Evolutionary conservation across 1,284 basidiomycete genomes (phyloP).

Genomic region (Limonomyces culmigenus): DNA sequence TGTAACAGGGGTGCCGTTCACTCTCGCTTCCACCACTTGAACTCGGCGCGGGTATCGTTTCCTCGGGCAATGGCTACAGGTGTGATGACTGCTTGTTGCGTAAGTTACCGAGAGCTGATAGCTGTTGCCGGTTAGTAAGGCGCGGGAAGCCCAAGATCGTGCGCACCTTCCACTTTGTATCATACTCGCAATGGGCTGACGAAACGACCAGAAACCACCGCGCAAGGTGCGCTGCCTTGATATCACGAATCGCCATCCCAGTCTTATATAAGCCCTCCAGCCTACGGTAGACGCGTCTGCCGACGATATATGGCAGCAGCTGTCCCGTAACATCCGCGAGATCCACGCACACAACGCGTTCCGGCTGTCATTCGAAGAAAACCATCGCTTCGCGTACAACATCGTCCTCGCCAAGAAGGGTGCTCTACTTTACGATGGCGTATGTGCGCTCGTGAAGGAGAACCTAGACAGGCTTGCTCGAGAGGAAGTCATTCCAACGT

Average conservation of each 20-base stretch:
- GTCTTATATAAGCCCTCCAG: conserved; percentile 1
- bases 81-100: no score
- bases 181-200: no score
- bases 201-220: conserved; percentile 46
- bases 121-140: no score
- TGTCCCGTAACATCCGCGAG: conserved; percentile 78
- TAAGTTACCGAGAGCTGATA: no score
- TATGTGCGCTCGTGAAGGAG: conserved; percentile 62
- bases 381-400: conserved; percentile 88
- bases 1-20: no score
- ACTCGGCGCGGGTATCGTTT: no score
- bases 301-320: conserved; percentile 59
- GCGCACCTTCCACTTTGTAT: no score
- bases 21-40: no score
- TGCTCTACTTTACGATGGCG: conserved; percentile 78
- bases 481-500: conserved; percentile 68
- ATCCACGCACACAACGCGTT: conserved; percentile 93
- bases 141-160: no score
- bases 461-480: conserved; percentile 75
- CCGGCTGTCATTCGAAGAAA: conserved; percentile 92
- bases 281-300: conserved; percentile 57
- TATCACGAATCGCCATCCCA: conserved; percentile 3
- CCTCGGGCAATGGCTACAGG: no score
- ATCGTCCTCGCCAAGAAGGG: conserved; percentile 84
- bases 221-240: conserved; percentile 23